Percentiles rank a stretch among this genome's conserved stretches.
These are phyloP conservation scores for Dactylis glomerata DNA, from an alignment of 176 grass and related monocot species.

Conservation along the genomic window DNA sequence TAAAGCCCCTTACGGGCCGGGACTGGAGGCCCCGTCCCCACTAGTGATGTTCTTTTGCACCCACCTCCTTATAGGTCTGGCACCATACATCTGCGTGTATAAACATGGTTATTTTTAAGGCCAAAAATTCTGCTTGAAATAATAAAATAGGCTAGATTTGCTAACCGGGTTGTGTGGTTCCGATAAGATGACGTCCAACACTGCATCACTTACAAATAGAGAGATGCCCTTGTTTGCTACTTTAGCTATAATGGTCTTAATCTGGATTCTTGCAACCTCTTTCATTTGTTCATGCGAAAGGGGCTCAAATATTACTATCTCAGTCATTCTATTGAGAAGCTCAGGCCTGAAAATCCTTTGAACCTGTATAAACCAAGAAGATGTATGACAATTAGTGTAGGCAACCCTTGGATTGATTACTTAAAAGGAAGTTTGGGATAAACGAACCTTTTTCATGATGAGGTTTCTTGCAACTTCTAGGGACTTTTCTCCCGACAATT, in stretches of 20 bases:
- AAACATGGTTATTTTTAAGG: neutral
- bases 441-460: neutral
- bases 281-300: too few relatives aligned
- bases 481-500: too few relatives aligned
- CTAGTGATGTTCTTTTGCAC: slow-evolving; percentile 47
- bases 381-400: neutral
- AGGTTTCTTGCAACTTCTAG: too few relatives aligned
- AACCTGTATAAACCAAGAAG: too few relatives aligned
- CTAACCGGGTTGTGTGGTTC: neutral
- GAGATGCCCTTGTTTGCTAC: too few relatives aligned
- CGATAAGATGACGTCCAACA: too few relatives aligned
- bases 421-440: neutral
- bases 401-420: neutral
- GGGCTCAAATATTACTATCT: too few relatives aligned
- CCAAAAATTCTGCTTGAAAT: neutral
- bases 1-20: too few relatives aligned
- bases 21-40: slow-evolving; percentile 31
- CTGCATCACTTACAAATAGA: too few relatives aligned
- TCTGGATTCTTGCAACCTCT: neutral
- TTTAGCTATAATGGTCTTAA: neutral
- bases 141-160: neutral
- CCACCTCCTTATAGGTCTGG: slow-evolving; percentile 51
- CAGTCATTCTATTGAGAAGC: too few relatives aligned
- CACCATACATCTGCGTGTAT: slow-evolving; percentile 23
- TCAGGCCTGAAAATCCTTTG: too few relatives aligned